phyloP scores from a whole-genome alignment of 345 rosid genomes.

The Carallia pectinifolia region DNA sequence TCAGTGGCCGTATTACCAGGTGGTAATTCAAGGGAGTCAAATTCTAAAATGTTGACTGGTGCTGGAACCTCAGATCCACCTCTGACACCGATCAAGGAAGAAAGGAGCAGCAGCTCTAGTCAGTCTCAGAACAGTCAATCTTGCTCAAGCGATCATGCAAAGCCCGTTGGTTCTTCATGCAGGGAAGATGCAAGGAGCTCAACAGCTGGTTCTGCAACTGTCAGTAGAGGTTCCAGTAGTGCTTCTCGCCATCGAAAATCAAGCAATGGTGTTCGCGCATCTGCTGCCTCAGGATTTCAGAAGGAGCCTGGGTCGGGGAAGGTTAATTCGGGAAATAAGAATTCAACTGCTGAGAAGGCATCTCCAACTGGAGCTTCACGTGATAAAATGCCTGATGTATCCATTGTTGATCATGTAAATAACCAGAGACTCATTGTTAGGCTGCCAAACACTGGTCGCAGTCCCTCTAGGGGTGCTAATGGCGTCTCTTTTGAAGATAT shows the following conservation, averaged over 20 bases:
- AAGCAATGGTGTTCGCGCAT: slow-evolving; percentile 50
- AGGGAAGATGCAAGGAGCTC: slow-evolving; percentile 71
- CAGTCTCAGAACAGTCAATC: slow-evolving; percentile 78
- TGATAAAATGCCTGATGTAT: slow-evolving; percentile 57
- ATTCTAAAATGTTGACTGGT: slow-evolving; percentile 34
- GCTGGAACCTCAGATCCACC: slow-evolving; percentile 45
- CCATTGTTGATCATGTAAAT: slow-evolving; percentile 44
- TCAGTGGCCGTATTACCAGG: slow-evolving; percentile 45
- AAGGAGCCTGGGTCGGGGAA: slow-evolving; percentile 52
- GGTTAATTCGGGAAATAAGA: slow-evolving; percentile 49
- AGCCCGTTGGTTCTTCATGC: slow-evolving; percentile 44
- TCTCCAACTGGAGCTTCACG: slow-evolving; percentile 43
- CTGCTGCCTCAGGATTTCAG: slow-evolving; percentile 36
- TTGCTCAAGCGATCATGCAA: slow-evolving; percentile 63
- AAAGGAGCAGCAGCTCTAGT: slow-evolving; percentile 80
- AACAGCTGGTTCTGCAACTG: slow-evolving; percentile 47
- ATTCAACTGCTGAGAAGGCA: slow-evolving; percentile 50
- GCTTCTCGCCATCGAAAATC: slow-evolving; percentile 58
- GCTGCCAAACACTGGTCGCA: slow-evolving; percentile 65
- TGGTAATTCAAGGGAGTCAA: slow-evolving; percentile 52
- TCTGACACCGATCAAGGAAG: slow-evolving; percentile 47
- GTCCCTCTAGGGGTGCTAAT: slow-evolving; percentile 65
- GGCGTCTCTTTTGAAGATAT: slow-evolving; percentile 70
- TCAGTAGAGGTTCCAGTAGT: slow-evolving; percentile 43
- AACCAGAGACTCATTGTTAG: slow-evolving; percentile 70